Base-by-base conservation (phyloP, 257 asterid genomes). In the Nyctanthes arbortristis region DNA sequence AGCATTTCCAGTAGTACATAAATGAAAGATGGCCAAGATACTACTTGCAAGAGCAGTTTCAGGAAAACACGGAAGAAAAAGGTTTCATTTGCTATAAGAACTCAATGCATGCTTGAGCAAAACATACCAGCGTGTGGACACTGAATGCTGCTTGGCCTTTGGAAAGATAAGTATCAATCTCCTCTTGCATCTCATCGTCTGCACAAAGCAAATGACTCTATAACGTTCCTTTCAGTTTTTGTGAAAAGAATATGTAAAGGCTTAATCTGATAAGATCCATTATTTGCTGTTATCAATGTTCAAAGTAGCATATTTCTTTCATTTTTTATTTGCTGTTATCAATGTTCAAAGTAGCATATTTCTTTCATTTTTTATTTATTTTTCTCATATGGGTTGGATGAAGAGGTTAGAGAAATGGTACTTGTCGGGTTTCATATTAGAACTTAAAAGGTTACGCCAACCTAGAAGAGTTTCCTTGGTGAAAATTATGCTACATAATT, bases 141-240 rank as follows among this genome's bases (percentile, higher is more conserved):
- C 65, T 58, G 81, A 91, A 91, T 57, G 84, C 68, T 35, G 96
- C 97, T 70, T 75, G 83, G 80, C 99, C 95, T 77, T 85, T 70
- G 66, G 89, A 77, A 43, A 88, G 70, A 77, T 85, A 81, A 60
- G 89, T 57, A 77, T 91, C 90, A 37, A 94, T 94, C 83, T 91
- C 97, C 82, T 71, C 80, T 78, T 89, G 97, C 99, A 91, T 91
- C 33, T 88, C 96, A 12, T 83, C 87, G 57, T 91, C 99, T 94
- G 91, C 85, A 87, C 71, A 76, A 69, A 13, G 29, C 80, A 70
- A 62, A 78, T 55, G 54, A 70, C 36, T 31, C 78, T 68, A 70
- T 71, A 64, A 70, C 33, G 52, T 14, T 68, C 40, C 43, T 43
- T 28, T 47, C 61, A 56, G 66, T 65, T 14, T 65, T 13, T 22